These are phyloP conservation scores for Gremmenia infestans DNA, from an alignment of 2,329 filamentous ascomycete species.

Conservation along the genomic window DNA sequence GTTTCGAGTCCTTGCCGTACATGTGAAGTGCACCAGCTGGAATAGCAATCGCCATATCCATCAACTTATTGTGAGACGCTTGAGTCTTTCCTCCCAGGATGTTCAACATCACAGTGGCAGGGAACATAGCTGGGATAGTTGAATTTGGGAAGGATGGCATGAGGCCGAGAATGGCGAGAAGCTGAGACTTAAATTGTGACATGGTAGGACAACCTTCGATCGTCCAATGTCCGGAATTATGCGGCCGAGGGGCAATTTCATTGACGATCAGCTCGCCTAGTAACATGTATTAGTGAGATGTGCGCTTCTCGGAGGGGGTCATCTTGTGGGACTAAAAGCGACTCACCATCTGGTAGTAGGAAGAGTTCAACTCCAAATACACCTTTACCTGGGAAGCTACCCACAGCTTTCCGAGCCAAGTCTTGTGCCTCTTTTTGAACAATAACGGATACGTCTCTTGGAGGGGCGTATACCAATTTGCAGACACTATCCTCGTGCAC, in stretches of 20 bases:
- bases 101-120: constrained; percentile 69
- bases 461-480: constrained; percentile 84
- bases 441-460: constrained; percentile 59
- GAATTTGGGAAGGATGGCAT: constrained; percentile 26
- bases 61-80: constrained; percentile 55
- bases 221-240: constrained; percentile 83
- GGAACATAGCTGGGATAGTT: constrained; percentile 34
- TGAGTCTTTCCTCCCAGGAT: constrained; percentile 65
- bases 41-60: constrained; percentile 50
- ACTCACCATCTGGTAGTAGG: constrained; percentile 60
- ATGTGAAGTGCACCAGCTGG: constrained; percentile 68
- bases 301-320: too few species aligned
- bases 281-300: not conserved
- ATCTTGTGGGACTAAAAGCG: not conserved
- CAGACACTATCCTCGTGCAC: constrained; percentile 94
- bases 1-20: constrained; percentile 86
- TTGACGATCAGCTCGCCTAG: constrained; percentile 61
- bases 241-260: constrained; percentile 28
- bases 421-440: constrained; percentile 64
- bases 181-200: constrained; percentile 82
- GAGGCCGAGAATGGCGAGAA: constrained; percentile 71
- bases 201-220: constrained; percentile 84
- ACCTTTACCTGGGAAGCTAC: constrained; percentile 78
- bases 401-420: constrained; percentile 73
- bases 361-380: constrained; percentile 98